Evolutionary conservation across 73 alveolate species (phyloP).

Genomic region (Paramecium tetraurelia): DNA sequence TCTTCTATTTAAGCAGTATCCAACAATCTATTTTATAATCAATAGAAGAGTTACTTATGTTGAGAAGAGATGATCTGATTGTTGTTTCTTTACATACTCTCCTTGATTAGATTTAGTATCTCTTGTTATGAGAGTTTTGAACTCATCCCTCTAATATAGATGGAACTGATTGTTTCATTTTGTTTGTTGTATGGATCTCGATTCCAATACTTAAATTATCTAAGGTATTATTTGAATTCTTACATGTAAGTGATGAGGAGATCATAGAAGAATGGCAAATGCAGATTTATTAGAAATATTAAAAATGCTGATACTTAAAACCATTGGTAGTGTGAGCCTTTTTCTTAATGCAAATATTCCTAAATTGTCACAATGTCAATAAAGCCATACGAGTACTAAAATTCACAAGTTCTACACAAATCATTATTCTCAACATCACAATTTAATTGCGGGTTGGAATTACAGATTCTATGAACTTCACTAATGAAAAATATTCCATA

Average conservation of each 20-base stretch:
- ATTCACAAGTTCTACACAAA: background rate
- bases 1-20: background rate
- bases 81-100: background rate
- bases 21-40: background rate
- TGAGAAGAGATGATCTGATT: background rate
- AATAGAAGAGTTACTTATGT: background rate
- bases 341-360: background rate
- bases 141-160: background rate
- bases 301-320: conserved; percentile 30
- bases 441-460: background rate
- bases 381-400: background rate
- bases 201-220: background rate
- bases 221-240: background rate
- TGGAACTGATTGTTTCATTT: background rate
- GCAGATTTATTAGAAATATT: conserved; percentile 1
- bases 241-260: background rate
- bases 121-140: background rate
- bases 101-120: background rate
- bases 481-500: conserved; percentile 4
- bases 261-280: conserved; percentile 19
- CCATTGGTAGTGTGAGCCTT: background rate
- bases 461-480: background rate
- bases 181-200: background rate
- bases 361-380: background rate
- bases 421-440: background rate